Evolutionary conservation across 805 yeast species (phyloP).

Genomic region (Metschnikowia noctiluminum): DNA sequence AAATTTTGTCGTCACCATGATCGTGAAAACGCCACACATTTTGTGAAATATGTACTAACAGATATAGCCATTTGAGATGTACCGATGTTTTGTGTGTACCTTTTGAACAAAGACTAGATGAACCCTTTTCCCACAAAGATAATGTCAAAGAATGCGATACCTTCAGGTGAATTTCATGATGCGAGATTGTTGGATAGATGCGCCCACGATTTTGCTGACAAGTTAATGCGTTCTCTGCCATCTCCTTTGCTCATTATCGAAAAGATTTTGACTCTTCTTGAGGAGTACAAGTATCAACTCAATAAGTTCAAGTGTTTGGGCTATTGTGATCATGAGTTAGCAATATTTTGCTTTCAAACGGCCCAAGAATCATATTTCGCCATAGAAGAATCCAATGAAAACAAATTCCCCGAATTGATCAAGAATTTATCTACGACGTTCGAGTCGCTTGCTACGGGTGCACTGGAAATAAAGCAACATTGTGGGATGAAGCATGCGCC

Average conservation of each 20-base stretch:
- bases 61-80: not conserved
- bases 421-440: slow-evolving; percentile 1
- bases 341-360: slow-evolving; percentile 24
- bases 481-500: not conserved
- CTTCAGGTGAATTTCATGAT: not conserved
- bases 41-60: no score
- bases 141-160: not conserved
- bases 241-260: not conserved
- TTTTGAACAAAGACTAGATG: not conserved
- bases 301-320: slow-evolving; percentile 26
- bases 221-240: not conserved
- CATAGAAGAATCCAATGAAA: not conserved
- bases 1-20: no score
- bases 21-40: no score
- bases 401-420: slow-evolving; percentile 1
- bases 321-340: slow-evolving; percentile 38
- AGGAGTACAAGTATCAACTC: slow-evolving; percentile 32
- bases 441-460: slow-evolving; percentile 1
- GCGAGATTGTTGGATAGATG: not conserved
- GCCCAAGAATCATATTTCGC: slow-evolving; percentile 1
- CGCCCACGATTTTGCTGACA: not conserved
- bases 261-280: slow-evolving; percentile 24
- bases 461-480: not conserved
- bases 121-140: not conserved
- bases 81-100: not conserved